These are phyloP conservation scores for Rhododendron williamsianum DNA, from an alignment of 148 eudicot species.

Conservation along the genomic window DNA sequence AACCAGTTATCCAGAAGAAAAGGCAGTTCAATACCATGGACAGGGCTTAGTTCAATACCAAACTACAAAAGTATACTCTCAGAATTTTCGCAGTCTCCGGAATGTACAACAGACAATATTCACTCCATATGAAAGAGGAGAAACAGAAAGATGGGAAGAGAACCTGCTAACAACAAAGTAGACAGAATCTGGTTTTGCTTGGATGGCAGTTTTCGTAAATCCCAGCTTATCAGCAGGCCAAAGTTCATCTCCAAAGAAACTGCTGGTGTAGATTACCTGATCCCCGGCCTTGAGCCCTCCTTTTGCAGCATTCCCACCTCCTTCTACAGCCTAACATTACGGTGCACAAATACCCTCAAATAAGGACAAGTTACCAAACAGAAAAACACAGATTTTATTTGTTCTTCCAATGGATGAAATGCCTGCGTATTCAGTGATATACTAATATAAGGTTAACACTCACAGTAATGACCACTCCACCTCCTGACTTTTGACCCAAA, in stretches of 20 bases:
- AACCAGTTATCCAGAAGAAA: background rate
- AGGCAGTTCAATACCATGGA: background rate
- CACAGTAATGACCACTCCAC: conserved; percentile 86
- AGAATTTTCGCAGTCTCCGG: background rate
- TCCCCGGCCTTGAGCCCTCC: conserved; percentile 88
- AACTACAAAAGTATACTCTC: background rate
- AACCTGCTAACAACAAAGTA: conserved; percentile 93
- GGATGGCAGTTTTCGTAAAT: conserved; percentile 92
- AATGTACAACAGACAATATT: background rate
- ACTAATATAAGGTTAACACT: conserved; percentile 12
- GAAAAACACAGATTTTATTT: conserved; percentile 48
- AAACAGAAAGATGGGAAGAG: conserved; percentile 12
- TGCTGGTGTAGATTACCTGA: conserved; percentile 93
- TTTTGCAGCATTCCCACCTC: conserved; percentile 94
- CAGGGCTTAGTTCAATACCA: background rate
- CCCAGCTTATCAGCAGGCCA: conserved; percentile 57
- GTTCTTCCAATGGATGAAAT: conserved; percentile 52
- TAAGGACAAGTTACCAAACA: background rate
- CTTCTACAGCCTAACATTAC: conserved; percentile 58
- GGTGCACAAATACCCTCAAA: conserved; percentile 51
- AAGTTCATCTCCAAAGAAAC: conserved; percentile 98
- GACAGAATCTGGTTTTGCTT: conserved; percentile 91
- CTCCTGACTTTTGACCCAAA: conserved; percentile 78
- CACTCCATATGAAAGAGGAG: background rate
- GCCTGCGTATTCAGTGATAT: conserved; percentile 6